phyloP scores from a whole-genome alignment of 257 asterid genomes.

The Anisodus acutangulus region DNA sequence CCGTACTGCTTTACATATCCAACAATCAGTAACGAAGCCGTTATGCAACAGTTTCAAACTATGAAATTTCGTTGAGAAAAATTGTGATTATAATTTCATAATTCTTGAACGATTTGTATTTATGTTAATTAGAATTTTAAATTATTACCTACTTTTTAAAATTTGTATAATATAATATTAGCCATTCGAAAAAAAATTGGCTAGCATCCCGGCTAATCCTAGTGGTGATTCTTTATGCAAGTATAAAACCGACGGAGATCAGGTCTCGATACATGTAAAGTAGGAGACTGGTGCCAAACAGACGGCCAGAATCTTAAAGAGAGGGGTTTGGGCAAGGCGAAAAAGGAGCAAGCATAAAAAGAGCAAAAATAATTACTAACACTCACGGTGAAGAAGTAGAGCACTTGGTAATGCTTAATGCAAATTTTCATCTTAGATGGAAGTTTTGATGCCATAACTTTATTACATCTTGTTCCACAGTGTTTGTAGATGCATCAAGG shows the following conservation, averaged over 20 bases:
- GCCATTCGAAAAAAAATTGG: too few relatives aligned
- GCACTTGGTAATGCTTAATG: not conserved
- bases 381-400: not conserved
- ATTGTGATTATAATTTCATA: too few relatives aligned
- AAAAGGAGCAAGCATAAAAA: not conserved
- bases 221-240: constrained; percentile 78
- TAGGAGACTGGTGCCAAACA: not conserved
- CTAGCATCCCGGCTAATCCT: constrained; percentile 40
- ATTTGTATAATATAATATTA: too few relatives aligned
- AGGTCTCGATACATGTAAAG: not conserved
- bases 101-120: too few relatives aligned
- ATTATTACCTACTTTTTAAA: too few relatives aligned
- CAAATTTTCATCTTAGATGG: constrained; percentile 8
- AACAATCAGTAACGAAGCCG: too few relatives aligned
- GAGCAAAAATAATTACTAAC: not conserved
- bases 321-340: not conserved
- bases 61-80: too few relatives aligned
- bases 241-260: not conserved
- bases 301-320: not conserved
- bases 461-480: not conserved
- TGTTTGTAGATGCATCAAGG: not conserved
- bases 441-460: not conserved
- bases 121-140: too few relatives aligned
- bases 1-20: too few relatives aligned
- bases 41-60: too few relatives aligned